phyloP scores from a whole-genome alignment of 441 rosid species.

The Bruguiera hainesii region DNA sequence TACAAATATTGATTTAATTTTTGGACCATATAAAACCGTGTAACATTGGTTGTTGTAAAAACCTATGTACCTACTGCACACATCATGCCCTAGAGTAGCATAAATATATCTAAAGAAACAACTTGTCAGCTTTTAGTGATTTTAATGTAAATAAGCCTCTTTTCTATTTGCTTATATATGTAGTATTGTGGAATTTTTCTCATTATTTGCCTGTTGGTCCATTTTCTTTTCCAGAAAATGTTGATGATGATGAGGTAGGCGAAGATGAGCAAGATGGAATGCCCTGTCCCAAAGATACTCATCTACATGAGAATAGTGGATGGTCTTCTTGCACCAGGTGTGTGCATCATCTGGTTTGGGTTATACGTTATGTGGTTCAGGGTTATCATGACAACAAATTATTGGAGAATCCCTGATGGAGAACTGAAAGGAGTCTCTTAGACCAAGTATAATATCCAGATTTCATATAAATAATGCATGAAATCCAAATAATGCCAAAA shows the following conservation, averaged over 20 bases:
- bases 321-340: conserved; percentile 99
- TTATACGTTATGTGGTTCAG: background rate
- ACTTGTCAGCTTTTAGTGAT: background rate
- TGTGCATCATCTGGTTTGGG: conserved; percentile 8
- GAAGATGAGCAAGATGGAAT: conserved; percentile 63
- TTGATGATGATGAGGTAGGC: conserved; percentile 76
- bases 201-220: conserved; percentile 2
- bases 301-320: conserved; percentile 82
- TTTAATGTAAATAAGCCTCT: background rate
- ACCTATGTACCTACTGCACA: background rate
- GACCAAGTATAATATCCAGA: too few species aligned
- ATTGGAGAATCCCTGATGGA: too few species aligned
- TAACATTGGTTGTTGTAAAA: background rate
- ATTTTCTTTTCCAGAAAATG: conserved; percentile 56
- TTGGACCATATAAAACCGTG: background rate
- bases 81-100: background rate
- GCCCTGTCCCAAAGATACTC: conserved; percentile 53
- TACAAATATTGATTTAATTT: background rate
- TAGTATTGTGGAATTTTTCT: background rate
- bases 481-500: too few species aligned
- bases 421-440: too few species aligned
- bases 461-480: too few species aligned
- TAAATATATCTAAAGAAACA: background rate
- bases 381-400: background rate
- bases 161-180: background rate